phyloP scores from a whole-genome alignment of 345 rosid genomes.

The Sisymbrium irio region DNA sequence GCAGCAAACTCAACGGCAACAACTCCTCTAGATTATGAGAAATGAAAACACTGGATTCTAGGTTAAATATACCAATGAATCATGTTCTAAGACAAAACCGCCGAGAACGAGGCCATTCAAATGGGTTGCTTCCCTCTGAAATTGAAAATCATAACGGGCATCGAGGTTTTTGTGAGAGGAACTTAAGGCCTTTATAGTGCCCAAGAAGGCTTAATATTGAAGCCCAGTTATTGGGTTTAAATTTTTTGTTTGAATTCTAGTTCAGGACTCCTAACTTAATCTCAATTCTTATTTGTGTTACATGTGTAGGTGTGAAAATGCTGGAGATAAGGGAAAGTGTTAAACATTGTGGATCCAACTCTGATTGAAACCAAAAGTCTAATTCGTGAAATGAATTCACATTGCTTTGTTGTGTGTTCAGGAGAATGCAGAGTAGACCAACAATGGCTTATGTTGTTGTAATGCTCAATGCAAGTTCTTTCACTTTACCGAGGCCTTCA shows the following conservation, averaged over 20 bases:
- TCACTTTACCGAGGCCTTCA: background rate
- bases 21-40: background rate
- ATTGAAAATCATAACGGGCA: background rate
- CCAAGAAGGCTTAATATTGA: background rate
- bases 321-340: slow-evolving; percentile 2
- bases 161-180: background rate
- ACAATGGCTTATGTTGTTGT: slow-evolving; percentile 27
- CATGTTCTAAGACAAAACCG: background rate
- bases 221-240: background rate
- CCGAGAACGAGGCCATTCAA: background rate
- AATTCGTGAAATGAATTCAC: slow-evolving; percentile 21
- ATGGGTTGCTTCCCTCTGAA: background rate
- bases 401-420: slow-evolving; percentile 26
- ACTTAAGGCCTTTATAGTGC: background rate
- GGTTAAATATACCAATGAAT: background rate
- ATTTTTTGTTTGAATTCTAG: background rate
- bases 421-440: slow-evolving; percentile 25
- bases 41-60: background rate
- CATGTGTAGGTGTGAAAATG: slow-evolving; percentile 17
- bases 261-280: background rate
- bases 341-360: slow-evolving; percentile 15
- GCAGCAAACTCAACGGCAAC: background rate
- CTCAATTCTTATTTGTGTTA: background rate
- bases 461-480: slow-evolving; percentile 21
- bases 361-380: background rate